Evolutionary conservation across 2,329 filamentous ascomycete genomes (phyloP), one percentile per base, ranked within the genome.

Genomic region (Fusarium abutilonis): DNA sequence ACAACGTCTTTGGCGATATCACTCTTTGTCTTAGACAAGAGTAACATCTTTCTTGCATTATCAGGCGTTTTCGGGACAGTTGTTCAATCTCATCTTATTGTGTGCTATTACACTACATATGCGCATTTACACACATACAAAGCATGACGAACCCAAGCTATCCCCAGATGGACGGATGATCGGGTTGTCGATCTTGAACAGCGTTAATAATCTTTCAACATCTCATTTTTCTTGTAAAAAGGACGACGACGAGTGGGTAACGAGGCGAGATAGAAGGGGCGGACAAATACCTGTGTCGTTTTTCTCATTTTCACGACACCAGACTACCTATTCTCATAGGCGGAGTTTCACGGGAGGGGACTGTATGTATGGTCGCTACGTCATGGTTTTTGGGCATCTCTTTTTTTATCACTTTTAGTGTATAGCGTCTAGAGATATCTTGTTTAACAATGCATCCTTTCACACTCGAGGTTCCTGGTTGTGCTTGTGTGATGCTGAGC

Each of bases 1-100:
- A 1, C 67, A 70, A 52, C 56, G 68, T 11, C 58, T 70, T 17
- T 70, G 68, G 68, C 62, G 62, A 6, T 52, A 64, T n/a, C 48
- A 66, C 28, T 53, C 40, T n/a, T n/a, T 66, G 36, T 57, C 62
- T 32, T 65, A 54, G 41, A 47, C 39, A 15, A 14, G 23, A 21
- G 31, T 15, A 14, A 8, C 29, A 21, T 28, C 45, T 49, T 47
- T 51, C 29, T 17, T 64, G 61, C 61, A 64, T 64, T 42, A 48
- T 19, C 29, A 52, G 61, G 61, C 61, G 61, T 64, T 51, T 52
- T 19, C 21, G 56, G 47, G 52, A 46, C 46, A 32, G 17, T 60
- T 54, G 38, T 38, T 63, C 31, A 41, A 45, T n/a, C 29, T 41
- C 31, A 46, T 39, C 39, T 56, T 45, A 23, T 26, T 55, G 56